These are phyloP conservation scores for Dipodascopsis uninucleata DNA, from an alignment of 805 yeast species.

Conservation along the genomic window DNA sequence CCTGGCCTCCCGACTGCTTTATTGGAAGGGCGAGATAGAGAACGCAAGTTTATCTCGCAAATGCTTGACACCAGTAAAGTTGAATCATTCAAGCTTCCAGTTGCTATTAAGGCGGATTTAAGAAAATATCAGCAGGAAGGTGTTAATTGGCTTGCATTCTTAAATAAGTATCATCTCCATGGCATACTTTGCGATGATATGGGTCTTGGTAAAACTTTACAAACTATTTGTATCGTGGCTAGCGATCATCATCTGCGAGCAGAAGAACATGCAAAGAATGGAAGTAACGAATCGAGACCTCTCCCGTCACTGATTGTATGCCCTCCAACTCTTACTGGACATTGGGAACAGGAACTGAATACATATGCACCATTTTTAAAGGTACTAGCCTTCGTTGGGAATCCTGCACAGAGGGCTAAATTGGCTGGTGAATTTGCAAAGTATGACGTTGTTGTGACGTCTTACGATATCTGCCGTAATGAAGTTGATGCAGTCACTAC, in stretches of 20 bases:
- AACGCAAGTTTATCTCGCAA: constrained; percentile 89
- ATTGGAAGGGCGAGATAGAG: constrained; percentile 84
- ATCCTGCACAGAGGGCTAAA: constrained; percentile 65
- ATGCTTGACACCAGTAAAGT: constrained; percentile 97
- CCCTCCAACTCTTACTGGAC: constrained; percentile 97
- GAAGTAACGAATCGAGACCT: constrained; percentile 61
- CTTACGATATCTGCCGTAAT: constrained; percentile 94
- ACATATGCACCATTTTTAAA: constrained; percentile 86
- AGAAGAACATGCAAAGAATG: constrained; percentile 59
- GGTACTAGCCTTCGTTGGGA: constrained; percentile 88
- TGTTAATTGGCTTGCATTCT: constrained; percentile 94
- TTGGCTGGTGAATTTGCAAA: constrained; percentile 50
- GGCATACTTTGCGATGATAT: constrained; percentile 98
- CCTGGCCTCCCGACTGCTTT: constrained; percentile 81
- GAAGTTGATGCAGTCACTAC: constrained; percentile 63
- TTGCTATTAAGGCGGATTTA: constrained; percentile 84
- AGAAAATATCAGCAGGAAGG: constrained; percentile 98
- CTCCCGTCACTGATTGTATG: constrained; percentile 85
- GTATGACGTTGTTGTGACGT: constrained; percentile 86
- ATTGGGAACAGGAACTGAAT: constrained; percentile 94
- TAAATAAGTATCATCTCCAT: constrained; percentile 90
- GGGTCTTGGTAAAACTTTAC: constrained; percentile 97
- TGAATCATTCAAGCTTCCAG: constrained; percentile 82
- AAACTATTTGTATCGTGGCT: constrained; percentile 93
- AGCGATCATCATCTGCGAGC: constrained; percentile 89